Evolutionary conservation across 768 basidiomycete species (phyloP).

Genomic region (Amanita pseudoporphyria): DNA sequence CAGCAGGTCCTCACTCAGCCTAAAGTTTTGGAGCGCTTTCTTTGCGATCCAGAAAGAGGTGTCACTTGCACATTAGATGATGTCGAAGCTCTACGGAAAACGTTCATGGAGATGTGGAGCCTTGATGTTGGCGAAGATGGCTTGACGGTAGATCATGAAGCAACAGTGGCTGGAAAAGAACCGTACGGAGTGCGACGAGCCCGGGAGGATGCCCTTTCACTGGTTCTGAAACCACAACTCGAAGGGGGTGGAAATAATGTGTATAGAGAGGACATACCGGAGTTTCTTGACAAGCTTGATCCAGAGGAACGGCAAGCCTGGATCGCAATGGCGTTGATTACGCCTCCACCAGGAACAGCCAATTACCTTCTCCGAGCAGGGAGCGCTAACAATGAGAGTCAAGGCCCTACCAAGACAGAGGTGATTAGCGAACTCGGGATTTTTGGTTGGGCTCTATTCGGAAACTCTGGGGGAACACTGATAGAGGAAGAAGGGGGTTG

Average conservation of each 20-base stretch:
- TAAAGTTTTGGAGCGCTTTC: slow-evolving; percentile 66
- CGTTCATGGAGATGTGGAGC: slow-evolving; percentile 88
- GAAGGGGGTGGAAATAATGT: slow-evolving; percentile 98
- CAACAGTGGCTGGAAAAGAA: slow-evolving; percentile 20
- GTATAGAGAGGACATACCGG: slow-evolving; percentile 74
- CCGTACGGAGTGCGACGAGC: slow-evolving; percentile 42
- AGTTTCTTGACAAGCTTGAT: slow-evolving; percentile 59
- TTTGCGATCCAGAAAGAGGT: slow-evolving; percentile 32
- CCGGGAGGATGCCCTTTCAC: slow-evolving; percentile 33
- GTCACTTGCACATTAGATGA: slow-evolving; percentile 27
- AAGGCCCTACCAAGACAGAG: slow-evolving; percentile 44
- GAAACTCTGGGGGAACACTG: slow-evolving; percentile 27
- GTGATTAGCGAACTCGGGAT: slow-evolving; percentile 88
- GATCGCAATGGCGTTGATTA: slow-evolving; percentile 94
- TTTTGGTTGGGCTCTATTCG: slow-evolving; percentile 84
- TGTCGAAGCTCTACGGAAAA: slow-evolving; percentile 49
- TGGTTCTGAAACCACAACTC: slow-evolving; percentile 95
- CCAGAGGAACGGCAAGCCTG: slow-evolving; percentile 66
- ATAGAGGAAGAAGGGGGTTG: slow-evolving; percentile 69
- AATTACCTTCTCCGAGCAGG: slow-evolving; percentile 78
- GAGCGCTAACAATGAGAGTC: slow-evolving; percentile 19
- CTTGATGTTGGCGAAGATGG: slow-evolving; percentile 42
- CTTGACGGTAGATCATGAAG: slow-evolving; percentile 21
- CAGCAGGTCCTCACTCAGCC: slow-evolving; percentile 78
- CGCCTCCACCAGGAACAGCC: slow-evolving; percentile 54